Evolutionary conservation across 208 protist species (phyloP), one percentile per base, ranked within the genome.

Genomic region (Crithidia fasciculata): DNA sequence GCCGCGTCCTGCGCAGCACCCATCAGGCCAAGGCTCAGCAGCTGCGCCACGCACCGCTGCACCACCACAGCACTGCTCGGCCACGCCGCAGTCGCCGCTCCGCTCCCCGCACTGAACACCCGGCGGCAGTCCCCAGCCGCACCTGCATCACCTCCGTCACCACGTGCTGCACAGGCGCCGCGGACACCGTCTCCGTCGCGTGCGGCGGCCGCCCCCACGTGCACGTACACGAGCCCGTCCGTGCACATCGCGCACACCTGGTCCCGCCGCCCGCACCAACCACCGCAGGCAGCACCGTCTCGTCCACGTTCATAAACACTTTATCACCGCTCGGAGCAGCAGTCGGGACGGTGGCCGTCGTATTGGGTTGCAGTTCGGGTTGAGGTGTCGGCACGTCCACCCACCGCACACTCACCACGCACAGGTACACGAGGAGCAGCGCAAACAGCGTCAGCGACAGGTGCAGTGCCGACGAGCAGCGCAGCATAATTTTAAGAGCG

Each of bases 191-290:
- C 37, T 61, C 57, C 39, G 12, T 19, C 15, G 8, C 57, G 13
- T 15, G 12, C 12, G 57, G 13, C 8, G 37, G 12, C 5, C 62
- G 62, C 12, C 62, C 62, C 57, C 12, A 61, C 37, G 39, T 61
- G 57, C 57, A 61, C 57, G 57, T 61, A 61, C 37, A 61, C 57
- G 15, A 61, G 57, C 8, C 57, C 57, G 39, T 61, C 39, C 57
- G 57, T 61, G 57, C 57, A 61, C 57, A 61, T 9, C 13, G 57
- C 57, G 45, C 57, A 61, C 55, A 28, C 28, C 28, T 28, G 28
- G 28, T 28, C 28, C 28, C 28, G 28, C 28, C 28, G 28, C 28
- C 28, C 28, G 28, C 28, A 28, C 28, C 28, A 28, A 28, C 28
- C 28, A 28, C 28, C 28, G 28, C 28, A 28, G 28, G 28, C 28